A percentile compares a stretch with the other conserved stretches of the same genome.
Evolutionary conservation across 2,329 filamentous ascomycete genomes (phyloP).

Genomic region (Fusarium chlamydosporum): DNA sequence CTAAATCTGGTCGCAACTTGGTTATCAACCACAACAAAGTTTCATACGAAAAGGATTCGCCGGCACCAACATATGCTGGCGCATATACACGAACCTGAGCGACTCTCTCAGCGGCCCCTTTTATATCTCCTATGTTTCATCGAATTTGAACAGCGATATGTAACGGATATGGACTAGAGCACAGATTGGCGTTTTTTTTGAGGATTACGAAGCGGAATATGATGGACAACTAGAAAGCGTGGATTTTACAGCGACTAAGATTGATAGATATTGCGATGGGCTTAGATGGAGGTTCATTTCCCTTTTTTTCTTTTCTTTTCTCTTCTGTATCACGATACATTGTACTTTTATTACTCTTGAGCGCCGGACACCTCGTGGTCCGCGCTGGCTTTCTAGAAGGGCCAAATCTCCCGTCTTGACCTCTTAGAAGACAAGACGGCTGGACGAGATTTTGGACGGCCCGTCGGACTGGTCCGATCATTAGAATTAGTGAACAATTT

Average conservation of each 20-base stretch:
- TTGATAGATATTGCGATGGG: constrained; percentile 26
- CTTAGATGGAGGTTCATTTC: constrained; percentile 25
- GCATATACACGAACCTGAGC: constrained; percentile 36
- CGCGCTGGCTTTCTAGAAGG: constrained; percentile 34
- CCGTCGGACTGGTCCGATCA: constrained; percentile 35
- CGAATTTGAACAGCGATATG: constrained; percentile 35
- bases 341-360: constrained; percentile 34
- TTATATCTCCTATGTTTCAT: constrained; percentile 15
- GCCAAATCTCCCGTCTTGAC: constrained; percentile 38
- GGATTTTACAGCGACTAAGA: constrained; percentile 22
- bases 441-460: constrained; percentile 29
- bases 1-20: constrained; percentile 45
- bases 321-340: constrained; percentile 18
- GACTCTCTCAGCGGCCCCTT: background rate
- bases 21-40: constrained; percentile 55
- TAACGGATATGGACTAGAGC: constrained; percentile 37
- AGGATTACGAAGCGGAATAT: constrained; percentile 31
- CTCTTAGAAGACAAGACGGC: constrained; percentile 27
- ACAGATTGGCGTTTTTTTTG: constrained; percentile 45
- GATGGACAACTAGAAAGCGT: constrained; percentile 34
- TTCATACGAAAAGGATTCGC: constrained; percentile 51
- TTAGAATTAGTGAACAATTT: constrained; percentile 28
- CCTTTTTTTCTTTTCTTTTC: background rate
- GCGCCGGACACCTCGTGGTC: constrained; percentile 22
- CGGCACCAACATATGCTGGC: constrained; percentile 50